phyloP scores from a whole-genome alignment of 1,284 basidiomycete genomes.

The Pholiota adiposa region DNA sequence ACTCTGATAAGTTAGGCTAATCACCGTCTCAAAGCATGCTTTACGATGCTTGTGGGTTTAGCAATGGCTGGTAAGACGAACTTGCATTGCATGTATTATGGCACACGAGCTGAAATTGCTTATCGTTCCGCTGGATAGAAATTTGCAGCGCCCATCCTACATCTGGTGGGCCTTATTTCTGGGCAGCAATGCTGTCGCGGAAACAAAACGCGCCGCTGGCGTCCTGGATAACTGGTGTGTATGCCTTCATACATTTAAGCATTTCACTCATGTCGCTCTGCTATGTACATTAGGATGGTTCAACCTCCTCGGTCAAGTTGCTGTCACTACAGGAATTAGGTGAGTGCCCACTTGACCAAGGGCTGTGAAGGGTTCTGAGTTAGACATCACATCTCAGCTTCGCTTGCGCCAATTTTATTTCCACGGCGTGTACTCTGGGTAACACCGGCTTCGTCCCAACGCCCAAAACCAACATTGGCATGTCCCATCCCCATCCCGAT shows the following conservation, averaged over 20 bases:
- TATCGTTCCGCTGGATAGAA: conserved; percentile 39
- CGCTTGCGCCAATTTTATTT: conserved; percentile 71
- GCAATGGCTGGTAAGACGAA: conserved; percentile 65
- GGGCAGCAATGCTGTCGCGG: conserved; percentile 73
- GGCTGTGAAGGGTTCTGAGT: background rate
- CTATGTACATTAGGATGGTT: conserved; percentile 56
- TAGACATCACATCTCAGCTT: conserved; percentile 44
- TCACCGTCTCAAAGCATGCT: conserved; percentile 48
- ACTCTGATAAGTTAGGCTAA: background rate
- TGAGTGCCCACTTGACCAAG: conserved; percentile 26
- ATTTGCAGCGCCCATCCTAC: conserved; percentile 77
- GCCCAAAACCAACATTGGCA: conserved; percentile 62
- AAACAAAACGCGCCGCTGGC: conserved; percentile 60
- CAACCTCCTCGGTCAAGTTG: conserved; percentile 77
- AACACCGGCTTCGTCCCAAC: conserved; percentile 57
- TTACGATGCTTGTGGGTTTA: conserved; percentile 68
- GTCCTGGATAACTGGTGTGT: conserved; percentile 65
- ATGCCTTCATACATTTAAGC: background rate
- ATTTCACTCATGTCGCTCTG: background rate
- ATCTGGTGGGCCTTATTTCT: conserved; percentile 76
- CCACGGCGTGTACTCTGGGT: conserved; percentile 62
- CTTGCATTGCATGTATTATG: background rate
- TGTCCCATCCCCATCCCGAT: background rate
- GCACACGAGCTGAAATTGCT: background rate
- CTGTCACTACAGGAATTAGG: conserved; percentile 77